Percentiles rank a stretch among this genome's conserved stretches.
These are phyloP conservation scores for Radiomyces spectabilis DNA, from an alignment of 192 early-diverging fungal genomes.

Conservation along the genomic window DNA sequence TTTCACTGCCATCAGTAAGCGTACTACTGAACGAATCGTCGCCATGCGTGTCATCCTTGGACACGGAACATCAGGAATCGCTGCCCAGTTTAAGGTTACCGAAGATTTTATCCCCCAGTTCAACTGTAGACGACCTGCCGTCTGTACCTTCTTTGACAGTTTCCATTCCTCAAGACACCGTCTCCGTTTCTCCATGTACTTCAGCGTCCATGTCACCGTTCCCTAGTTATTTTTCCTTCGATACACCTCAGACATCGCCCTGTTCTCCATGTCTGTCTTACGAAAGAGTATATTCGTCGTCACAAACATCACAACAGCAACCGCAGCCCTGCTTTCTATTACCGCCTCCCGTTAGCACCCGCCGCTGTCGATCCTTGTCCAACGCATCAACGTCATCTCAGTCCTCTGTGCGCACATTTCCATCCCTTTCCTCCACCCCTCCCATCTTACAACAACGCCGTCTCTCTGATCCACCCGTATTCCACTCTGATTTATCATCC, in stretches of 20 bases:
- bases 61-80: no score
- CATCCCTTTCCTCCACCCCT: neutral
- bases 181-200: neutral
- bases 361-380: conserved; percentile 5
- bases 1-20: conserved; percentile 15
- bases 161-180: conserved; percentile 5
- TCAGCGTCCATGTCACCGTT: conserved; percentile 7
- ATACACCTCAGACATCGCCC: conserved; percentile 6
- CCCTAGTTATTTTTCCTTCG: neutral
- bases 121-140: neutral
- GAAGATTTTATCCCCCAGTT: neutral
- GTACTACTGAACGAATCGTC: no score
- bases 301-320: neutral
- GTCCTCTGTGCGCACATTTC: neutral
- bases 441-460: neutral
- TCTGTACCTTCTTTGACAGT: conserved; percentile 4
- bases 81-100: no score
- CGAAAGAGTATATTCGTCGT: neutral
- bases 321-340: neutral
- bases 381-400: conserved; percentile 8
- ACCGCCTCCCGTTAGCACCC: neutral
- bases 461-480: conserved; percentile 5
- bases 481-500: neutral
- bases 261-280: neutral
- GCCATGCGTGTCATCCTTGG: no score